Percentiles rank a stretch among this genome's conserved stretches.
phyloP scores from a whole-genome alignment of 1,284 basidiomycete species.

The Entoloma clypeatum region DNA sequence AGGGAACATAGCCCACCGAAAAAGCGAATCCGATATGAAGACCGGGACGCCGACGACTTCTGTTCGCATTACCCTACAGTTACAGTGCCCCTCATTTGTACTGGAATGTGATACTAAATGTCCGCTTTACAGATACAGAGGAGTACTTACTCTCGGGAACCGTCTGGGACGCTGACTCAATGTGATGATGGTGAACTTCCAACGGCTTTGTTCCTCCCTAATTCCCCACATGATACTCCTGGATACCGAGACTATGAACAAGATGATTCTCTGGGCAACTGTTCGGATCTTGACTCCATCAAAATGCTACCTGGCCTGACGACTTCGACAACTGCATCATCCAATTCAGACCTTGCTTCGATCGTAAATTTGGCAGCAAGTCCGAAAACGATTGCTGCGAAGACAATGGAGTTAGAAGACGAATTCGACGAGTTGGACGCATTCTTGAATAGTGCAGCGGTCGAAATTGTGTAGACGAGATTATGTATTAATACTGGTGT shows the following conservation, averaged over 20 bases:
- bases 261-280: no score
- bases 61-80: no score
- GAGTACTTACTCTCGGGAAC: no score
- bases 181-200: neutral
- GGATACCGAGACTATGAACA: neutral
- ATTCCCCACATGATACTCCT: conserved; percentile 1
- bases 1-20: conserved; percentile 1
- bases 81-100: no score
- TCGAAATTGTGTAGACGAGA: conserved; percentile 33
- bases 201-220: conserved; percentile 9
- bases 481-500: conserved; percentile 13
- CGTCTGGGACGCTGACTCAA: neutral
- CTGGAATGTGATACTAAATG: no score
- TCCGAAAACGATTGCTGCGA: neutral
- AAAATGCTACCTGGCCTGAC: neutral
- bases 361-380: neutral
- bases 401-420: conserved; percentile 25
- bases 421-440: conserved; percentile 42
- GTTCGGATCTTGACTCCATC: neutral
- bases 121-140: no score
- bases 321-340: conserved; percentile 2
- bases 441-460: conserved; percentile 44
- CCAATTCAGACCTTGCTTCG: no score
- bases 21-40: conserved; percentile 12
- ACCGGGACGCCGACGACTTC: no score